Evolutionary conservation across 768 basidiomycete genomes (phyloP).

Genomic region (Tylopilus subfusipes): DNA sequence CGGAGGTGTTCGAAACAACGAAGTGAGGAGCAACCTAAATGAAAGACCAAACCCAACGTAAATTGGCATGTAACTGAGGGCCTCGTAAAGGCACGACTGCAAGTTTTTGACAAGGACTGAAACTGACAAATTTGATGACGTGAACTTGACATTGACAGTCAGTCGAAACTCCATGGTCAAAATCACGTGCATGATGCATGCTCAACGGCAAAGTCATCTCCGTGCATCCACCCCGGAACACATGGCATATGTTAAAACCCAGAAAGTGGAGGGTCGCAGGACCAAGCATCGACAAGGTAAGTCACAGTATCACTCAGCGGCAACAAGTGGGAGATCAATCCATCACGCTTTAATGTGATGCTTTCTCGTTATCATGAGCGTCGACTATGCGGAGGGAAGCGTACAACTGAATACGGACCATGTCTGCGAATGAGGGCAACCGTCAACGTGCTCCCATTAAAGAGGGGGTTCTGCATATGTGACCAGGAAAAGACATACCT

Average conservation of each 20-base stretch:
- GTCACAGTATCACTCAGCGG: slow-evolving; percentile 15
- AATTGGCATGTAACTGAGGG: neutral
- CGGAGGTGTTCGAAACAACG: neutral
- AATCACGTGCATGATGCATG: slow-evolving; percentile 7
- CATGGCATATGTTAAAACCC: neutral
- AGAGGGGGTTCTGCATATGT: neutral
- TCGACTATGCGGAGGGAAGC: slow-evolving; percentile 11
- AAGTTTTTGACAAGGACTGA: neutral
- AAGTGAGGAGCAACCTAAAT: neutral
- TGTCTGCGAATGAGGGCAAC: neutral
- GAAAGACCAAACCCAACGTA: neutral
- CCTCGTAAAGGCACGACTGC: neutral
- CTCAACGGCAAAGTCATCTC: slow-evolving; percentile 22
- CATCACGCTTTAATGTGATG: slow-evolving; percentile 5
- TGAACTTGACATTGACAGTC: neutral
- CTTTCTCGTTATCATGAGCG: slow-evolving; percentile 16
- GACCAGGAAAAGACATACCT: neutral
- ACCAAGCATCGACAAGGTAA: neutral
- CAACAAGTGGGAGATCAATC: slow-evolving; percentile 18
- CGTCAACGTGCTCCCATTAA: neutral
- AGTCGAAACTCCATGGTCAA: neutral
- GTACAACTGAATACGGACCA: neutral
- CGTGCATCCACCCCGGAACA: slow-evolving; percentile 10
- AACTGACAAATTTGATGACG: neutral
- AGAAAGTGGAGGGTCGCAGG: neutral